These are phyloP conservation scores for Papilionanthe hybrid DNA, from an alignment of 116 monocot species.

Conservation along the genomic window DNA sequence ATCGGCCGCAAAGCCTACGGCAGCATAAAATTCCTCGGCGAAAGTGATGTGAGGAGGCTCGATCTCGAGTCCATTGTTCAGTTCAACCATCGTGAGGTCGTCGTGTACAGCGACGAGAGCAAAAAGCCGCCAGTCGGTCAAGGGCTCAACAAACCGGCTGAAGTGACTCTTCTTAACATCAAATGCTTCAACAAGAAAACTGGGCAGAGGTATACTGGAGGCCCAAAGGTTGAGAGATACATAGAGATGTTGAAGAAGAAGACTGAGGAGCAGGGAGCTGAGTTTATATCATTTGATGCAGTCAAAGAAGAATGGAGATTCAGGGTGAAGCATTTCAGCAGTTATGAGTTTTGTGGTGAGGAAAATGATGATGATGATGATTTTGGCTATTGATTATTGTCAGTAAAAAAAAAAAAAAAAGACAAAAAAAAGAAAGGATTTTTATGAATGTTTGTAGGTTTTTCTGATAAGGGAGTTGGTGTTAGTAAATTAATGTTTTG, in stretches of 20 bases:
- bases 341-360: constrained; percentile 32
- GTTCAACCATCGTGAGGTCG: constrained; percentile 81
- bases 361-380: neutral
- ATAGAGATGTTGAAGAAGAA: constrained; percentile 75
- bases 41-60: constrained; percentile 73
- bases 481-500: too few relatives aligned
- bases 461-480: too few relatives aligned
- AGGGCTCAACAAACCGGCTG: constrained; percentile 88
- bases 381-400: neutral
- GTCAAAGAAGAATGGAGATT: constrained; percentile 84
- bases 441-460: too few relatives aligned
- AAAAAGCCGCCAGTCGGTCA: constrained; percentile 78
- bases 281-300: constrained; percentile 73
- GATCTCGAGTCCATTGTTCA: constrained; percentile 77
- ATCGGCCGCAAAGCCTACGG: constrained; percentile 70
- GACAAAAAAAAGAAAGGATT: too few relatives aligned
- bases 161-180: constrained; percentile 78
- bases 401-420: neutral
- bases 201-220: constrained; percentile 54
- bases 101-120: constrained; percentile 80
- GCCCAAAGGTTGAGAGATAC: constrained; percentile 69
- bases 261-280: constrained; percentile 77
- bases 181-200: constrained; percentile 84
- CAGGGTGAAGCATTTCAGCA: constrained; percentile 79
- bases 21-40: constrained; percentile 67